These are phyloP conservation scores for Geotrichum fermentans DNA, from an alignment of 1,139 yeast genomes.

Conservation along the genomic window DNA sequence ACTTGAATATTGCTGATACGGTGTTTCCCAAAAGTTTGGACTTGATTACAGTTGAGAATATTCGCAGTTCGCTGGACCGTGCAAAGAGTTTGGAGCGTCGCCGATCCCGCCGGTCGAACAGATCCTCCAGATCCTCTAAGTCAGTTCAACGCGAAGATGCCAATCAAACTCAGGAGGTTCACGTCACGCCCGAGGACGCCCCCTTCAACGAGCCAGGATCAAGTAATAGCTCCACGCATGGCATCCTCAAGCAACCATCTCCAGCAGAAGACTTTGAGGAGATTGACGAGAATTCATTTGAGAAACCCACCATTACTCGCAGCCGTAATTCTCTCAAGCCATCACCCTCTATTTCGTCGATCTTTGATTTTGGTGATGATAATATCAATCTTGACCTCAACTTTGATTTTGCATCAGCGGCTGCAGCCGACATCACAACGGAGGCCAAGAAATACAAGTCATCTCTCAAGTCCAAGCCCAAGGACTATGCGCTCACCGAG, in stretches of 20 bases:
- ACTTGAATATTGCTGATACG: conserved; percentile 33
- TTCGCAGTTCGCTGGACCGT: conserved; percentile 37
- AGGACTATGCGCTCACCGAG: conserved; percentile 10
- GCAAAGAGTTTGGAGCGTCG: conserved; percentile 37
- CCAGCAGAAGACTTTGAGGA: neutral
- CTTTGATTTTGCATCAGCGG: conserved; percentile 16
- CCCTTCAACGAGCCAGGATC: conserved; percentile 14
- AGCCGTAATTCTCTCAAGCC: neutral
- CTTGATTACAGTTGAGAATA: conserved; percentile 34
- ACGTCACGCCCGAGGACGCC: conserved; percentile 22
- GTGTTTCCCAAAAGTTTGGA: conserved; percentile 39
- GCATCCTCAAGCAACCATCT: conserved; percentile 27
- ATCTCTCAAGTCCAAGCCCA: conserved; percentile 14
- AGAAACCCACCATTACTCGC: neutral
- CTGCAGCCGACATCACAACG: conserved; percentile 11
- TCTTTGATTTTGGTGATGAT: conserved; percentile 11
- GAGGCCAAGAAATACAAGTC: conserved; percentile 15
- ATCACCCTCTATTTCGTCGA: neutral
- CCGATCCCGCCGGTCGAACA: conserved; percentile 31
- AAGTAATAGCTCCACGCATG: conserved; percentile 23
- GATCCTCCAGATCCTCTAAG: conserved; percentile 12
- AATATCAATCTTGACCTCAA: conserved; percentile 13
- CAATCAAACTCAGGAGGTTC: conserved; percentile 34
- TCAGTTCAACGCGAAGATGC: conserved; percentile 22
- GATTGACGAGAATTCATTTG: neutral